Conservation (phyloP, 1,139 yeast species). For the Debaryomyces fabryi region DNA sequence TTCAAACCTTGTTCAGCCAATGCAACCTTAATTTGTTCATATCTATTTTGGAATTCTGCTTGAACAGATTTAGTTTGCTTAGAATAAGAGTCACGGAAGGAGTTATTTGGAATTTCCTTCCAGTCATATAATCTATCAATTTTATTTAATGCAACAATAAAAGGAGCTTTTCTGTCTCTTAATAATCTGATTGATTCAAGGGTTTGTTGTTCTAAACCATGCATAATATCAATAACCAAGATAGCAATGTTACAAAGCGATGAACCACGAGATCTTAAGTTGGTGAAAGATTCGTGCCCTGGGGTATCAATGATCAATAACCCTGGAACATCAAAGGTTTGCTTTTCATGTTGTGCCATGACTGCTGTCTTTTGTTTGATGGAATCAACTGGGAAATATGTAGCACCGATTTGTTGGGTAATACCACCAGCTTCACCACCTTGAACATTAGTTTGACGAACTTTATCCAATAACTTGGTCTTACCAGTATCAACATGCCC, state of each 20-base stretch:
- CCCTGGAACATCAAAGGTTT: slow-evolving; percentile 94
- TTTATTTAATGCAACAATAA: slow-evolving; percentile 93
- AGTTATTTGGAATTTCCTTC: slow-evolving; percentile 86
- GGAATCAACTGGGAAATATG: slow-evolving; percentile 96
- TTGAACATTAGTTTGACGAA: slow-evolving; percentile 98
- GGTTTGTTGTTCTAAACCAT: slow-evolving; percentile 97
- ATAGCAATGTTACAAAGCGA: slow-evolving; percentile 98
- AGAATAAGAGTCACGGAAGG: slow-evolving; percentile 91
- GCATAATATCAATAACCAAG: slow-evolving; percentile 97
- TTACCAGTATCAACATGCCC: slow-evolving; percentile 99
- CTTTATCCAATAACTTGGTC: slow-evolving; percentile 91
- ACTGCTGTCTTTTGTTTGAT: slow-evolving; percentile 88
- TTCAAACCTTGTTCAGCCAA: slow-evolving; percentile 98
- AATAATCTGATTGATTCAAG: slow-evolving; percentile 88
- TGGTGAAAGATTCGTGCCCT: slow-evolving; percentile 99
- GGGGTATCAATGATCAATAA: slow-evolving; percentile 95
- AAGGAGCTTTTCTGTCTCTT: slow-evolving; percentile 97
- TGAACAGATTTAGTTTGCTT: slow-evolving; percentile 83
- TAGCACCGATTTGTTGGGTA: slow-evolving; percentile 99
- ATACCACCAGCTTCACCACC: slow-evolving; percentile 99
- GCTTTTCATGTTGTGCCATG: slow-evolving; percentile 85
- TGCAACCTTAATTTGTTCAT: slow-evolving; percentile 82
- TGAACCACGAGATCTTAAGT: slow-evolving; percentile 97
- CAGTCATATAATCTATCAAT: slow-evolving; percentile 97
- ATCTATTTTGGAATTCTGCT: slow-evolving; percentile 88